A percentile compares a stretch with the other conserved stretches of the same genome.
Evolutionary conservation across 257 asterid genomes (phyloP).

Genomic region (Nicotiana noctiflora): DNA sequence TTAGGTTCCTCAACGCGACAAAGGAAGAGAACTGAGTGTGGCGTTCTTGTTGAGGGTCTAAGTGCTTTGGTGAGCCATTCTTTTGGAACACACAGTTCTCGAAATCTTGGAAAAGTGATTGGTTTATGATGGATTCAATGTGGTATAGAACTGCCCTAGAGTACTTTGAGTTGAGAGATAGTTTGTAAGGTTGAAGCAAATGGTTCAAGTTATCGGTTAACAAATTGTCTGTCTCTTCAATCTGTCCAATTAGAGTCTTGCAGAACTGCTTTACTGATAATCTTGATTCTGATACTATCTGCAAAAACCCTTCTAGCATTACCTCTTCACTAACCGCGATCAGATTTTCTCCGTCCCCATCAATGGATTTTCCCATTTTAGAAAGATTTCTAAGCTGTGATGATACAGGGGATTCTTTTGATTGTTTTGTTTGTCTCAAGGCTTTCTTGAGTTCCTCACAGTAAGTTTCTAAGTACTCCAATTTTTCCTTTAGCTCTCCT

Average conservation of each 20-base stretch:
- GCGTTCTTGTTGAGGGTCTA: slow-evolving; percentile 68
- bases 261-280: slow-evolving; percentile 78
- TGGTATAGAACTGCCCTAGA: slow-evolving; percentile 57
- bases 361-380: slow-evolving; percentile 28
- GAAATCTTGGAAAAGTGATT: slow-evolving; percentile 69
- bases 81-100: slow-evolving; percentile 74
- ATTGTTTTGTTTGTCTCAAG: slow-evolving; percentile 38
- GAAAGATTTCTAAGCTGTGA: slow-evolving; percentile 34
- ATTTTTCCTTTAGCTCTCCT: slow-evolving; percentile 52
- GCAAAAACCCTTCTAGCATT: slow-evolving; percentile 85
- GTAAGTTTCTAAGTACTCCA: slow-evolving; percentile 63
- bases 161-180: slow-evolving; percentile 50
- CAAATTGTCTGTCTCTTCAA: slow-evolving; percentile 40
- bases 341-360: slow-evolving; percentile 29
- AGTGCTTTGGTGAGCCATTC: slow-evolving; percentile 52
- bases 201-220: slow-evolving; percentile 48
- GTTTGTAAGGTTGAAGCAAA: slow-evolving; percentile 56
- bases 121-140: slow-evolving; percentile 77
- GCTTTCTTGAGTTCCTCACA: slow-evolving; percentile 82
- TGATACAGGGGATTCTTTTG: slow-evolving; percentile 19
- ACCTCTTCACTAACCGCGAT: slow-evolving; percentile 62
- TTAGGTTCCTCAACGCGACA: slow-evolving; percentile 63
- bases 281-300: slow-evolving; percentile 78
- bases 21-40: slow-evolving; percentile 58
- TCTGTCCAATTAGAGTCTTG: slow-evolving; percentile 50